phyloP scores from a whole-genome alignment of 176 grass and related monocot genomes.

The Cenchrus americanus region DNA sequence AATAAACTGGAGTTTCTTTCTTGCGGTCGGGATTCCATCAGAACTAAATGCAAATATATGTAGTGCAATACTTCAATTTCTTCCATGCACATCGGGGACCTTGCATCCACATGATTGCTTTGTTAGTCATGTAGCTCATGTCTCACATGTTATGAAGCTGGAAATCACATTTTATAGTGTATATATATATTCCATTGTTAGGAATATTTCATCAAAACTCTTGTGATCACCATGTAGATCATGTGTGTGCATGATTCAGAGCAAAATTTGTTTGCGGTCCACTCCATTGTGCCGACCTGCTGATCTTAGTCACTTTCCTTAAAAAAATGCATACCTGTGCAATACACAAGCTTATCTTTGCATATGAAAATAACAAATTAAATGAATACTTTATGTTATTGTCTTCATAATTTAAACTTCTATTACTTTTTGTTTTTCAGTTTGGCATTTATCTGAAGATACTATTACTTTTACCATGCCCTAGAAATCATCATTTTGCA shows the following conservation, averaged over 20 bases:
- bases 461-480: neutral
- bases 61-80: neutral
- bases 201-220: neutral
- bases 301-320: too few species aligned
- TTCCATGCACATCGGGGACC: neutral
- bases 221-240: neutral
- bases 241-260: slow-evolving; percentile 16
- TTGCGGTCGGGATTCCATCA: neutral
- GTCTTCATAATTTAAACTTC: neutral
- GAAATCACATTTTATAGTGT: neutral
- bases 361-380: neutral
- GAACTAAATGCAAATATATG: neutral
- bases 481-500: slow-evolving; percentile 28
- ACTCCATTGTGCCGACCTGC: neutral
- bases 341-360: neutral
- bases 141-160: neutral
- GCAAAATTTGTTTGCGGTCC: neutral
- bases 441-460: neutral
- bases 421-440: neutral
- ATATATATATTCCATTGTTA: neutral
- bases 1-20: neutral
- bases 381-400: too few species aligned
- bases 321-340: neutral
- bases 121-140: neutral
- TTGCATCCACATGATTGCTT: neutral